Percentiles rank a stretch among this genome's conserved stretches.
Conservation (phyloP, 257 asterid genomes). For the Solanum paucissectum region DNA sequence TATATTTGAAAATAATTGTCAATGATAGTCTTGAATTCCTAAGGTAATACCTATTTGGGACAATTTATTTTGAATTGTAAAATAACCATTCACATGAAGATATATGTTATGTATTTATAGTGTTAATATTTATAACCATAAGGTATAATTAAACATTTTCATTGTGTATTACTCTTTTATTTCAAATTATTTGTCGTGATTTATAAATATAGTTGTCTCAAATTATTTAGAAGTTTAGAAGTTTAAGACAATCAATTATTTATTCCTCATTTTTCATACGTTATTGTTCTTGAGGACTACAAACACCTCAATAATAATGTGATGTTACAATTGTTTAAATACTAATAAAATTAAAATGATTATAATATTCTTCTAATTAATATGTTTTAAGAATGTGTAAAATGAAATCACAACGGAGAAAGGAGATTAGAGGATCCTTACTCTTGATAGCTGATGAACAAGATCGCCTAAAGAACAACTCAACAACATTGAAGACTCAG, state of each 20-base stretch:
- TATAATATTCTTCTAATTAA: not conserved
- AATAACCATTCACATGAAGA: not conserved
- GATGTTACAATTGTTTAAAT: not conserved
- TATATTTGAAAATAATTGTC: not conserved
- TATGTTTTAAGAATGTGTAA: not conserved
- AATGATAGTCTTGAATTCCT: not conserved
- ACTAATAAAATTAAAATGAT: too few relatives aligned
- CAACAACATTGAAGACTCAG: not conserved
- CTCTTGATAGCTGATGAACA: not conserved
- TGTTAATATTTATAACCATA: not conserved
- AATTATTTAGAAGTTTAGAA: too few relatives aligned
- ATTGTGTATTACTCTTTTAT: not conserved
- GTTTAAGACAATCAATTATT: not conserved
- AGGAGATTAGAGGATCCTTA: not conserved
- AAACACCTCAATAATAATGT: not conserved
- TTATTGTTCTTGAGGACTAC: not conserved
- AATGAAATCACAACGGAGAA: not conserved
- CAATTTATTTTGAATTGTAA: too few relatives aligned
- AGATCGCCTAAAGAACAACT: not conserved
- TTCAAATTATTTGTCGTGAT: too few relatives aligned
- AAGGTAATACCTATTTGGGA: not conserved
- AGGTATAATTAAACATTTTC: not conserved
- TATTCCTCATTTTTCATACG: not conserved
- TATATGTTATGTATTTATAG: not conserved
- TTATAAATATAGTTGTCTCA: not conserved